A percentile compares a stretch with the other conserved stretches of the same genome.
phyloP scores from a whole-genome alignment of 768 basidiomycete species.

The Antrodiella citrinella region DNA sequence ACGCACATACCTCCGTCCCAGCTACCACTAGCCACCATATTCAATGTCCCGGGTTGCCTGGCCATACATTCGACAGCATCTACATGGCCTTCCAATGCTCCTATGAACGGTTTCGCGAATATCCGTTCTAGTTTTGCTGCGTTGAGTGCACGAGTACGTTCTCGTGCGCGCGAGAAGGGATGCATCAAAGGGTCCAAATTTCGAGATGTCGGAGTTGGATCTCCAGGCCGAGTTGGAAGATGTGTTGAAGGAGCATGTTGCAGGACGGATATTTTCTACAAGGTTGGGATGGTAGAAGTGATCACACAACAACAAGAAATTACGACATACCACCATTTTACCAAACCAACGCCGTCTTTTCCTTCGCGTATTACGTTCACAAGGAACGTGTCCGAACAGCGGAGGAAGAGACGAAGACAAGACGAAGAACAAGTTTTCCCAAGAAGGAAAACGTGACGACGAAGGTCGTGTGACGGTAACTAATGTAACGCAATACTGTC shows the following conservation, averaged over 20 bases:
- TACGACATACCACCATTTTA: constrained; percentile 12
- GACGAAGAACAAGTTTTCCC: not conserved
- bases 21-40: constrained; percentile 80
- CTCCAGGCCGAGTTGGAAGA: constrained; percentile 67
- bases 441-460: not conserved
- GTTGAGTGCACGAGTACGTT: constrained; percentile 89
- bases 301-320: no score
- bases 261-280: constrained; percentile 78
- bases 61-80: constrained; percentile 89
- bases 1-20: constrained; percentile 84
- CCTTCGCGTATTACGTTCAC: no score
- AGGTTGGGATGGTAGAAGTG: no score
- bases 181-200: constrained; percentile 95
- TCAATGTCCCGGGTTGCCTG: constrained; percentile 64
- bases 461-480: no score
- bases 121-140: constrained; percentile 96
- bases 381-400: no score
- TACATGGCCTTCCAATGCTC: constrained; percentile 82
- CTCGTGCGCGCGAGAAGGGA: constrained; percentile 87
- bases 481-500: no score
- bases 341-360: no score
- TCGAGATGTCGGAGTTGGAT: constrained; percentile 80
- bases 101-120: constrained; percentile 96
- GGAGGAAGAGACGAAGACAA: not conserved
- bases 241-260: constrained; percentile 76